Base-by-base conservation (phyloP, 2,329 filamentous ascomycete species). In the Sporothrix globosa region DNA sequence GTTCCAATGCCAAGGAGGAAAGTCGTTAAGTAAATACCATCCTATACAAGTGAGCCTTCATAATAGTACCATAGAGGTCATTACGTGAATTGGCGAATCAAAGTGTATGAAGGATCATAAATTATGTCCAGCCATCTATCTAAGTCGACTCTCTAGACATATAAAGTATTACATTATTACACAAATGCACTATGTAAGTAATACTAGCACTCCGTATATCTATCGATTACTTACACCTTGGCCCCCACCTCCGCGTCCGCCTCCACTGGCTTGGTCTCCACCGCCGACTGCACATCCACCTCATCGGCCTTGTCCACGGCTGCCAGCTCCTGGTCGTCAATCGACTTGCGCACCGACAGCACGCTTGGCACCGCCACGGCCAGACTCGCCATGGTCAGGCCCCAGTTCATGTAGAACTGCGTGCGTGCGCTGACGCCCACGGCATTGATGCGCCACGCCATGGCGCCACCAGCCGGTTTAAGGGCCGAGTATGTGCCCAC, bases 401-500 rank as follows among this genome's bases (percentile, higher is more conserved):
- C 82, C 82, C 82, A 84, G 70, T 83, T 78, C 80, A 83, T 82
- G 1, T 77, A 81, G 65, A 83, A 77, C 75, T 84, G 81, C 5
- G 78, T 78, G 78, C 81, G 69, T 0, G 81, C 80, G 70, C 82
- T 81, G 34, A 83, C 75, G 7, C 81, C 81, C 81, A 84, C 2
- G 80, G 81, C 80, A 83, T 82, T 10, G 82, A 82, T 41, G 39
- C 70, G 70, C 70, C 70, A 84, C 2, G 81, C 70, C 70, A 71
- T 71, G 39, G 70, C 39, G 5, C 70, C 70, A 27, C 70, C 70
- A 0, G 78, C 76, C 0, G 79, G 77, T 72, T 84, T 82, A 71
- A 84, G 79, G 3, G 79, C 80, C 76, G 84, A 83, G 74, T 85
- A 84, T 11, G 82, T 77, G 39, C 83, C 82, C 0, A 84, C 82